Conservation (phyloP, 2,329 filamentous ascomycete genomes). For the Hymenotorrendiella dingleyae region DNA sequence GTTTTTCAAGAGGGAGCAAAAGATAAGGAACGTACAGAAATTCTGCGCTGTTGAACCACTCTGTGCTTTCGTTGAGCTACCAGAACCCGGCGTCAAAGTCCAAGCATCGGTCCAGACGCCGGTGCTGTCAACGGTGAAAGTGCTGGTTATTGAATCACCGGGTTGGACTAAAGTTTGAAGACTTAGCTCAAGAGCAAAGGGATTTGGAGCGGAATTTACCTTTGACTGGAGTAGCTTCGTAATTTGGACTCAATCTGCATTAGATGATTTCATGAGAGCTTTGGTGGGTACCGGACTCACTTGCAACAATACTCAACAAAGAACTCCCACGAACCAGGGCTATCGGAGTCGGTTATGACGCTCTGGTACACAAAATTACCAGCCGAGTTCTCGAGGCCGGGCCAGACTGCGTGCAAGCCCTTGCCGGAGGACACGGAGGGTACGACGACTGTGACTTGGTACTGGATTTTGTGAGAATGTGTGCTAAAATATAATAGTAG, state of each 20-base stretch:
- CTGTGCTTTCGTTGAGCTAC: constrained; percentile 9
- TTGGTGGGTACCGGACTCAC: constrained; percentile 10
- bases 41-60: constrained; percentile 15
- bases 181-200: background rate
- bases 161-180: constrained; percentile 20
- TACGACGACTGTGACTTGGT: constrained; percentile 15
- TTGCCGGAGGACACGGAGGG: constrained; percentile 14
- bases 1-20: background rate
- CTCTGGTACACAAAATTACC: constrained; percentile 17
- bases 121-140: constrained; percentile 12
- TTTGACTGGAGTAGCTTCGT: constrained; percentile 10
- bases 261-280: background rate
- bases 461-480: constrained; percentile 6
- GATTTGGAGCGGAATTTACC: constrained; percentile 4
- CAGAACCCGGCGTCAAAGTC: constrained; percentile 14
- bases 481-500: background rate
- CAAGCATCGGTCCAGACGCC: constrained; percentile 18
- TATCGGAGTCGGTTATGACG: constrained; percentile 17
- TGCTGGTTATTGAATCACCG: constrained; percentile 18
- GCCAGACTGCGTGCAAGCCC: constrained; percentile 14
- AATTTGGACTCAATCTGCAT: constrained; percentile 13
- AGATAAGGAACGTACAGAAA: constrained; percentile 8
- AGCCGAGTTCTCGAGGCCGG: constrained; percentile 16
- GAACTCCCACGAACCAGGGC: constrained; percentile 17
- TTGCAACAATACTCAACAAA: constrained; percentile 23